Evolutionary conservation across 208 protist genomes (phyloP), one percentile per base, ranked within the genome.

Genomic region (Crithidia bombi): DNA sequence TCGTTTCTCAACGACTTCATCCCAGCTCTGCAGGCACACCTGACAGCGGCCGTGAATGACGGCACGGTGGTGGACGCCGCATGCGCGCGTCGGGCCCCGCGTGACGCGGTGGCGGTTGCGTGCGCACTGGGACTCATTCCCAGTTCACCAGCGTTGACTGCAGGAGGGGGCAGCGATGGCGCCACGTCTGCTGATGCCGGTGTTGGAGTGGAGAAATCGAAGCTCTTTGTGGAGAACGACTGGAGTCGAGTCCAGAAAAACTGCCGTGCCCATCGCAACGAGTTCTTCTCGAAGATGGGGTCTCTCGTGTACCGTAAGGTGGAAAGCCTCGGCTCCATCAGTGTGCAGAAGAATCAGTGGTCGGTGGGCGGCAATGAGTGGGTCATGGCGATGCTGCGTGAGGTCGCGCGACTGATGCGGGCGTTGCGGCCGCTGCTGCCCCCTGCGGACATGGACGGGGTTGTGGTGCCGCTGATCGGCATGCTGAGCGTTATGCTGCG

Each of bases 341-440:
- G 58, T 35, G 71, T 58, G 75, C 46, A 55, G 77, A 69, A 56
- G 54, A 85, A 64, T 7, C 64, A 52, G 64, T 97, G 90, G 88
- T 32, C 64, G 5, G 32, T 38, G 5, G 62, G 69, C 26, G 87
- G 92, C 32, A 92, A 94, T 61, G 84, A 92, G 65, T 97, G 89
- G 90, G 80, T 97, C 19, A 94, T 97, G 89, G 79, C 82, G 47
- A 93, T 94, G 88, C 76, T 97, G 59, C 75, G 85, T 14, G 89
- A 97, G 76, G 85, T 86, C 43, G 92, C 90, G 19, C 80, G 90
- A 17, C 63, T 97, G 25, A 78, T 92, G 66, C 82, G 83, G 0
- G 70, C 68, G 4, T 15, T 97, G 59, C 83, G 81, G 26, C 86
- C 90, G 28, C 57, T 95, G 49, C 67, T 97, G 46, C 80, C 88